Base-by-base conservation (phyloP, 257 asterid species). In the Oldenlandia corymbosa region DNA sequence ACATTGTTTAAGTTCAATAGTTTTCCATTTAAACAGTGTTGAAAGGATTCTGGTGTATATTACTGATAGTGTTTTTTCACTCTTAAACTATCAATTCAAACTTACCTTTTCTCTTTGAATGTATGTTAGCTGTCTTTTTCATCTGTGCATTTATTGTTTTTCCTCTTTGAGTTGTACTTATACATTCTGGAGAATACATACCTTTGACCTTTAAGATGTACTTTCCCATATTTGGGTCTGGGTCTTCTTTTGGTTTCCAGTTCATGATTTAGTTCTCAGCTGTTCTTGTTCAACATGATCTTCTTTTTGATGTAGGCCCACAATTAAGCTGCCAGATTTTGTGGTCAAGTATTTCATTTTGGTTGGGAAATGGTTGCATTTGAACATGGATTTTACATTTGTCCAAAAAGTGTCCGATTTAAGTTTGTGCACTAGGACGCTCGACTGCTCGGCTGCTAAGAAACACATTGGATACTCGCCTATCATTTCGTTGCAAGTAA, bases 391-490 rank as follows among this genome's bases (percentile, higher is more conserved):
- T 53, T 66, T 64, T 62, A 72, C 72, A 37, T 75, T 79, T 65
- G 59, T 79, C 71, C 73, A 67, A 62, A 71, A 76, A 63, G 58
- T 86, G 75, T 71, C 71, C 62, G 66, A 76, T 62, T 78, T 87
- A 68, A 83, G 88, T 62, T 80, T 80, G 62, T 75, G 81, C 71
- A 78, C 91, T 26, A 79, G 87, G 79, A 87, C 90, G 23, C 88
- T 87, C 75, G 79, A 73, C 75, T 90, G 92, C 82, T 77, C 86
- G 31, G 85, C 88, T 27, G 94, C 96, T 71, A 80, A 79, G 78
- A 80, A 80, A 36, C 80, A 80, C 68, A 78, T 90, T 70, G 79
- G 83, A 41, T 90, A 90, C 74, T 80, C 87, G 20, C 95, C 96
- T 58, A 49, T 90, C 74, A 86, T 87, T 70, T 72, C 95, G 41